phyloP scores from a whole-genome alignment of 176 grass and related monocot genomes.

The Saccharum spontaneum region DNA sequence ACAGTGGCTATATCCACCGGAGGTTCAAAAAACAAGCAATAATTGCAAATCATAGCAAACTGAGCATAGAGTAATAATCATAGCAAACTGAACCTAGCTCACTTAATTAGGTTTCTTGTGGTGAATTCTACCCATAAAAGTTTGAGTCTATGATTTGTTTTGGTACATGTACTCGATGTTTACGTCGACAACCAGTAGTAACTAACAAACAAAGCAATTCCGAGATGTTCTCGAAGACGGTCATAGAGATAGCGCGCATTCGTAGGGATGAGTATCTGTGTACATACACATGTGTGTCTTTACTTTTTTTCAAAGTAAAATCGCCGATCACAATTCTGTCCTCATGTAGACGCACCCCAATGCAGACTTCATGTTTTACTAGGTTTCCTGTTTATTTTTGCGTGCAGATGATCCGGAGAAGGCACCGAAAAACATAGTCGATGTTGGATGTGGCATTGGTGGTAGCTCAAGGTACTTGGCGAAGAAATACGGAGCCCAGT shows the following conservation, averaged over 20 bases:
- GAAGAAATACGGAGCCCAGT: constrained; percentile 75
- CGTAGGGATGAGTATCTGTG: too few relatives aligned
- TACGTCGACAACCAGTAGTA: neutral
- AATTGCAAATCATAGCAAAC: too few relatives aligned
- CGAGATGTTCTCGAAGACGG: too few relatives aligned
- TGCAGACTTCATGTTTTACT: neutral
- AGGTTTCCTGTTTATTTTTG: neutral
- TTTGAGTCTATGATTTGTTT: too few relatives aligned
- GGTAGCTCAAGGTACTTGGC: constrained; percentile 95
- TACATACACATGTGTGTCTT: too few relatives aligned
- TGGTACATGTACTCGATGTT: neutral
- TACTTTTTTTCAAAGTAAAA: neutral
- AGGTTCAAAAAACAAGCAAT: too few relatives aligned
- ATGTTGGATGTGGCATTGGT: constrained; percentile 90
- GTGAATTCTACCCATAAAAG: too few relatives aligned
- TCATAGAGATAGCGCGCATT: neutral
- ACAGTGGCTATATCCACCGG: too few relatives aligned
- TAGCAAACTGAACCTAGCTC: too few relatives aligned
- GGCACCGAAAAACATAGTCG: constrained; percentile 68
- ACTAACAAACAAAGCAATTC: neutral
- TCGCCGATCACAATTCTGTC: neutral
- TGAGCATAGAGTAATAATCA: too few relatives aligned
- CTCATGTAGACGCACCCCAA: neutral
- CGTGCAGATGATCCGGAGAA: constrained; percentile 58
- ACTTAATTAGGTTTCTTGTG: neutral